phyloP scores from a whole-genome alignment of 495 filamentous ascomycete species.

The Acidiella bohemica region DNA sequence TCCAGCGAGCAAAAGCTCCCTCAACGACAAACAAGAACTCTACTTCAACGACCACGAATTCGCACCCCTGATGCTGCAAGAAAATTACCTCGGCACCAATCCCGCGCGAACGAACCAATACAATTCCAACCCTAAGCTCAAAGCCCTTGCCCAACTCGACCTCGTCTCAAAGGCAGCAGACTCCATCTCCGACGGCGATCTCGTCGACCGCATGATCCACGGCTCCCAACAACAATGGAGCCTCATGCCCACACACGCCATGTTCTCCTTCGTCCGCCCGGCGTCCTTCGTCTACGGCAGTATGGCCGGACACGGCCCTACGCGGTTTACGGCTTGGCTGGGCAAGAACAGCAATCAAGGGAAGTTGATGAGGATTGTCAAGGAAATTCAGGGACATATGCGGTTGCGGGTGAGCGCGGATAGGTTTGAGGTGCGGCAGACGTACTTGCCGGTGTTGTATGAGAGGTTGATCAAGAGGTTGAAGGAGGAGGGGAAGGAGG shows the following conservation, averaged over 20 bases:
- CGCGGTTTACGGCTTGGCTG: slow-evolving; percentile 74
- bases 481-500: slow-evolving; percentile 27
- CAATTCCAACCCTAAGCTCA: slow-evolving; percentile 46
- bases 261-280: slow-evolving; percentile 87
- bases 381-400: slow-evolving; percentile 96
- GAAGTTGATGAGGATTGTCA: slow-evolving; percentile 72
- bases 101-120: slow-evolving; percentile 43
- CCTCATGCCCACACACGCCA: slow-evolving; percentile 92
- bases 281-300: slow-evolving; percentile 80
- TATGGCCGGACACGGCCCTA: slow-evolving; percentile 38
- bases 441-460: slow-evolving; percentile 89
- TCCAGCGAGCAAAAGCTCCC: slow-evolving; percentile 59
- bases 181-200: slow-evolving; percentile 92
- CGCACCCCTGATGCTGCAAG: slow-evolving; percentile 91
- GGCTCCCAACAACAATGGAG: slow-evolving; percentile 96
- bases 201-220: slow-evolving; percentile 96
- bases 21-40: slow-evolving; percentile 95
- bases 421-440: slow-evolving; percentile 82
- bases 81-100: slow-evolving; percentile 82
- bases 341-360: slow-evolving; percentile 84
- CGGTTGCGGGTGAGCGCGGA: slow-evolving; percentile 84
- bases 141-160: slow-evolving; percentile 67
- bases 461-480: slow-evolving; percentile 53
- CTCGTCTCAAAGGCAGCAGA: slow-evolving; percentile 74
- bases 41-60: slow-evolving; percentile 99